These are phyloP conservation scores for Phytomonas sp. DNA, from an alignment of 208 protist species.

Conservation along the genomic window DNA sequence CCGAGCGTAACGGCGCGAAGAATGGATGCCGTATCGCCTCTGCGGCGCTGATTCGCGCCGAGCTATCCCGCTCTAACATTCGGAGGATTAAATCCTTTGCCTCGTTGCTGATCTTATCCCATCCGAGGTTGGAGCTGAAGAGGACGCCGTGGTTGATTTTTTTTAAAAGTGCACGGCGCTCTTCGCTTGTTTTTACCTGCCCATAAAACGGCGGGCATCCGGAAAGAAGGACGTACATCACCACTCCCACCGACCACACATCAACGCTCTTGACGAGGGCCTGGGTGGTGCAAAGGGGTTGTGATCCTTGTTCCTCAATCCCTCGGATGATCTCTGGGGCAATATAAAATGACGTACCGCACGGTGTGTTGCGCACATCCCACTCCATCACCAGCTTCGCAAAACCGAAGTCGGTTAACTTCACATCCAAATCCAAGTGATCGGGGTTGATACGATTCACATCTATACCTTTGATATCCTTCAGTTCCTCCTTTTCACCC, in stretches of 20 bases:
- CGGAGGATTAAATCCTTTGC: conserved; percentile 72
- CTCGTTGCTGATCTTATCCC: conserved; percentile 56
- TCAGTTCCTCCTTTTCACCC: conserved; percentile 9
- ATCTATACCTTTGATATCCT: conserved; percentile 13
- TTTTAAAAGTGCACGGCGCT: conserved; percentile 64
- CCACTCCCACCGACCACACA: conserved; percentile 81
- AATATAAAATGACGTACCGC: conserved; percentile 88
- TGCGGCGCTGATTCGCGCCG: conserved; percentile 50
- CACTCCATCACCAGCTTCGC: conserved; percentile 83
- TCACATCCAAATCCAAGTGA: conserved; percentile 51
- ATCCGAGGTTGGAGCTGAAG: conserved; percentile 69
- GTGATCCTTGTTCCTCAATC: conserved; percentile 75
- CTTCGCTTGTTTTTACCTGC: conserved; percentile 70
- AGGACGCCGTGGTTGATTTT: conserved; percentile 79
- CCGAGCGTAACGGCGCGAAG: conserved; percentile 29
- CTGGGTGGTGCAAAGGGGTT: conserved; percentile 69
- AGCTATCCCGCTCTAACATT: conserved; percentile 73
- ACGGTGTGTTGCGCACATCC: conserved; percentile 74
- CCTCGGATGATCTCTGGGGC: conserved; percentile 82
- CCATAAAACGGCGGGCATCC: conserved; percentile 81
- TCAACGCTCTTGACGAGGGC: conserved; percentile 81
- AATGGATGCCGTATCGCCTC: conserved; percentile 76
- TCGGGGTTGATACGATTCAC: conserved; percentile 32
- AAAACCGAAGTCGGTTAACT: conserved; percentile 85
- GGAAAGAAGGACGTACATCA: conserved; percentile 79